Evolutionary conservation across 2,329 filamentous ascomycete species (phyloP), one percentile per base, ranked within the genome.

Genomic region (Aspergillus novofumigatus): DNA sequence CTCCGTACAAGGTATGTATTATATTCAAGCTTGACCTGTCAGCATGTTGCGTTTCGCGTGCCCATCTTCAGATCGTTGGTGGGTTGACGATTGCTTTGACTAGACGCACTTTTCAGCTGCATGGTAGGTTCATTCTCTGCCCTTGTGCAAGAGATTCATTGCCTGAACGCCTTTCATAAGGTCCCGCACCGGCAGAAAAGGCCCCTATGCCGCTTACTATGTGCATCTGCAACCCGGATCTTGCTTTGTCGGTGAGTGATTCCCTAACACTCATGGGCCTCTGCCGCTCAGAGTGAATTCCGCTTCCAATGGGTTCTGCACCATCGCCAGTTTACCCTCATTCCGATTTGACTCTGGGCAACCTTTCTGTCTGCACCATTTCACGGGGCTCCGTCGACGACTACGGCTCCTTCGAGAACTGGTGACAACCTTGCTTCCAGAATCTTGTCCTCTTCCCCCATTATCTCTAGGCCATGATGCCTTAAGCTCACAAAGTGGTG

Each of bases 121-220:
- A 25, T 96, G 90, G 86, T 85, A 71, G 67, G 75, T 68, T 51
- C 49, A 49, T 49, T 55, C 44, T 49, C 45, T 52, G 53, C 54
- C 21, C 28, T 49, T 58, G 28, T 50, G 52, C 29, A 35, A 51
- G 53, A n/a, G 23, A 61, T 11, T 25, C 52, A 44, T 47, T 23
- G 21, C 49, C 54, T 60, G 52, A 58, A 57, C 71, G 52, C 53
- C 51, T 59, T 25, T 47, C 48, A 48, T 61, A 49, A 84, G 82
- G 85, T 94, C 90, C 56, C 86, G 92, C 21, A 95, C 91, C 0
- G 92, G 92, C 21, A 84, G 89, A 54, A 96, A 96, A 74, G 91
- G 91, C 0, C 87, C 89, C 9, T 95, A 94, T 73, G 92, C 92
- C 6, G 88, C 86, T 69, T 96, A 96, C 76, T 96, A 96, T 75